phyloP scores from a whole-genome alignment of 441 rosid genomes.

The Populus tomentosa region DNA sequence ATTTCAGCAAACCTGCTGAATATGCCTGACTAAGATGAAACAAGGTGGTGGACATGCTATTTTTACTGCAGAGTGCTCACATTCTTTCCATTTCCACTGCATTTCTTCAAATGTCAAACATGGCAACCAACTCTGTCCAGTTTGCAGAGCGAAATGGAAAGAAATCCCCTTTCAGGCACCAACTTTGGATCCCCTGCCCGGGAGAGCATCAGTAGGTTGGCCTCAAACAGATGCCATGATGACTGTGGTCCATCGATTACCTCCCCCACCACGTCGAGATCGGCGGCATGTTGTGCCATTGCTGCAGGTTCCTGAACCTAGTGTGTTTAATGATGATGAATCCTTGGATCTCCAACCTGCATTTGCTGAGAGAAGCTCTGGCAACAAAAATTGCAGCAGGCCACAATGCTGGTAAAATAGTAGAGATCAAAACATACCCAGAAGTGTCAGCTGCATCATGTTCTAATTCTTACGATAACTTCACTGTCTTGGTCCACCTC shows the following conservation, averaged over 20 bases:
- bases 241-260: slow-evolving; percentile 51
- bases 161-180: slow-evolving; percentile 81
- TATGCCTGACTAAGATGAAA: slow-evolving; percentile 83
- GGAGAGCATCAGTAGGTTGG: slow-evolving; percentile 43
- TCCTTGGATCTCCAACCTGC: slow-evolving; percentile 50
- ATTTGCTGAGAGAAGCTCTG: slow-evolving; percentile 32
- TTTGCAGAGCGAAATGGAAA: slow-evolving; percentile 87
- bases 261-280: slow-evolving; percentile 54
- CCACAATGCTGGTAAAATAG: slow-evolving; percentile 32
- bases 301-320: slow-evolving; percentile 67
- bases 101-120: slow-evolving; percentile 83
- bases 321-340: slow-evolving; percentile 73
- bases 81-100: slow-evolving; percentile 92
- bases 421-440: slow-evolving; percentile 61
- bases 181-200: slow-evolving; percentile 38
- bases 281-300: slow-evolving; percentile 47
- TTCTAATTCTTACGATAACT: slow-evolving; percentile 47
- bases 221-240: slow-evolving; percentile 54
- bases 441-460: slow-evolving; percentile 66
- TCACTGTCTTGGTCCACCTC: slow-evolving; percentile 73
- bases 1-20: slow-evolving; percentile 73
- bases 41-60: slow-evolving; percentile 83
- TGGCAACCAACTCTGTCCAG: slow-evolving; percentile 88
- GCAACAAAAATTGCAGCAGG: slow-evolving; percentile 18
- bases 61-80: slow-evolving; percentile 92